phyloP scores from a whole-genome alignment of 2,329 filamentous ascomycete genomes.

The Fusarium luffae region DNA sequence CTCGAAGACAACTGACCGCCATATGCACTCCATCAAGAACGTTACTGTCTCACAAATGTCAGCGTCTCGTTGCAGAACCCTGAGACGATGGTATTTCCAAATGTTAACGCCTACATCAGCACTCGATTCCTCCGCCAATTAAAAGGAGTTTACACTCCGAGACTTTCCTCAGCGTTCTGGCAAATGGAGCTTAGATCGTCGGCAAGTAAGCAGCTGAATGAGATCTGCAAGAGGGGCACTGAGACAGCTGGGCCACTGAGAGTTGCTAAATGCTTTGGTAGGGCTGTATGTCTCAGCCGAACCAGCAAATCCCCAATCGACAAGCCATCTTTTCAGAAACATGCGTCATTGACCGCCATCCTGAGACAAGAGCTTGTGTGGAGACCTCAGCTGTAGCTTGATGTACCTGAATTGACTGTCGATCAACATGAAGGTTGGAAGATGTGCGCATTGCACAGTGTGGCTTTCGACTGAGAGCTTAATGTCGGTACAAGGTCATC shows the following conservation, averaged over 20 bases:
- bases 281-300: slow-evolving; percentile 2
- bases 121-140: neutral
- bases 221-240: neutral
- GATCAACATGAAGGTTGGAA: neutral
- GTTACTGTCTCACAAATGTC: neutral
- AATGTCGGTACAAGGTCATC: neutral
- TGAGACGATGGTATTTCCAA: neutral
- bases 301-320: neutral
- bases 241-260: neutral
- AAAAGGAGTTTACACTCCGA: neutral
- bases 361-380: too few relatives aligned
- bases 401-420: neutral
- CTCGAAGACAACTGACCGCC: neutral
- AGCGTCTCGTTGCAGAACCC: neutral
- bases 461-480: neutral
- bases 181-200: neutral
- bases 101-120: neutral
- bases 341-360: neutral
- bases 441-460: accelerated
- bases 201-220: neutral
- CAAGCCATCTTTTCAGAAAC: neutral
- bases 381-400: neutral
- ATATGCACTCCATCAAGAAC: neutral
- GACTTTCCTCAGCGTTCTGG: neutral
- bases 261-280: neutral